Evolutionary conservation across 345 rosid species (phyloP), one percentile per base, ranked within the genome.

Genomic region (Viola odorata): DNA sequence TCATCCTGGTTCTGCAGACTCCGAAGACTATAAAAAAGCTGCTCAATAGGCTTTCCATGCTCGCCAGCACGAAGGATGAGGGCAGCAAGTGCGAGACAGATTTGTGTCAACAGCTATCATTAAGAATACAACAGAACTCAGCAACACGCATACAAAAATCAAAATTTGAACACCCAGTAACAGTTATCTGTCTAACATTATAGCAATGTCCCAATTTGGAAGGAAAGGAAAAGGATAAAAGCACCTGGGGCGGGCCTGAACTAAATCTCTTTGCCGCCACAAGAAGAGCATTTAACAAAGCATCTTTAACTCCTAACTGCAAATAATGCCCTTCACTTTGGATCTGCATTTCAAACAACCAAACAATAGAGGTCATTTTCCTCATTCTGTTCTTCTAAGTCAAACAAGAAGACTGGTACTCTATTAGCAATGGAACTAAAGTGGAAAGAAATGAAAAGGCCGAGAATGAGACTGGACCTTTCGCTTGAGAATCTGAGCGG

Each of bases 401-500:
- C 9, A 44, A 64, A 37, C 37, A 12, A 17, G 14, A 32, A 53
- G 68, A 52, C 15, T 53, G 5, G 51, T 13, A 36, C 32, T 11
- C 55, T 8, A 23, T 10, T 3, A 12, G 32, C 13, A 50, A 50
- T 15, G 7, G 11, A 17, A 3, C 6, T 5, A 42, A 38, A 11
- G 58, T 37, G 11, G n/a, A 37, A 13, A 10, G 6, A 15, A 50
- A 53, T 0, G 41, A 50, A 50, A 37, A 39, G 11, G 32, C 11
- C 0, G 41, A 4, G 3, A 55, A 12, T 5, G 23, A 52, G n/a
- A 45, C 7, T 3, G 13, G n/a, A 91, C 98, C 95, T 91, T 91
- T 58, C 98, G 84, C 66, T 82, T 86, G 70, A 91, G 96, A 82
- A 91, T 91, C 82, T 91, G 96, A 37, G 98, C 96, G 13, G 98